These are phyloP conservation scores for Alternaria novae-zelandiae DNA, from an alignment of 2,329 filamentous ascomycete species.

Conservation along the genomic window DNA sequence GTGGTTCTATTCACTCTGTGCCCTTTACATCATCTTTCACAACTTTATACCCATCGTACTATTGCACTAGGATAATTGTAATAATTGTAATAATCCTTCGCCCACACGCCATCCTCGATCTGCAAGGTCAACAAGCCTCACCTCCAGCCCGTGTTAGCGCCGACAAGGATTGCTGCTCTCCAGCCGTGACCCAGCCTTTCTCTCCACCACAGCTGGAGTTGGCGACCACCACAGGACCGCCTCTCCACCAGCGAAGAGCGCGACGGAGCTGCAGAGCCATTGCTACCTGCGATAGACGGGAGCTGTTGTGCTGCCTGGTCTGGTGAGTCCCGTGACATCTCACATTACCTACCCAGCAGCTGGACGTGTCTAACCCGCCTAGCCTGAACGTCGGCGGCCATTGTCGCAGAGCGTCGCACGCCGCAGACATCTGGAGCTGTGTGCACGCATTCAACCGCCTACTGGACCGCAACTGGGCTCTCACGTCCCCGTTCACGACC, in stretches of 20 bases:
- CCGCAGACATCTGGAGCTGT: conserved; percentile 19
- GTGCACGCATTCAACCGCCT: neutral
- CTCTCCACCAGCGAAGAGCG: conserved; percentile 12
- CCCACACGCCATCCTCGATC: neutral
- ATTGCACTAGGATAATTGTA: neutral
- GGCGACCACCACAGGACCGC: conserved; percentile 9
- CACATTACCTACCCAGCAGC: no score
- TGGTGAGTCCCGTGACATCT: conserved; percentile 1
- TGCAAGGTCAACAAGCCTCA: conserved; percentile 1
- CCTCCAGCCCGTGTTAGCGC: conserved; percentile 12
- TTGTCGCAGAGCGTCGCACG: conserved; percentile 19
- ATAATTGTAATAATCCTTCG: neutral
- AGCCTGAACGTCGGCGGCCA: conserved; percentile 17
- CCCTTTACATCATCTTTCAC: neutral
- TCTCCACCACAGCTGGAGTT: conserved; percentile 16
- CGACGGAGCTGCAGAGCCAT: conserved; percentile 18
- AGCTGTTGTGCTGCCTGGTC: conserved; percentile 13
- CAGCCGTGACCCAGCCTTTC: conserved; percentile 16
- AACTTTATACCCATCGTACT: neutral
- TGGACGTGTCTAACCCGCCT: conserved; percentile 14
- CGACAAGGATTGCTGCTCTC: conserved; percentile 20
- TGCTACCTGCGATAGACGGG: conserved; percentile 15
- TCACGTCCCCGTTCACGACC: conserved; percentile 1
- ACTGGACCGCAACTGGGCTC: conserved; percentile 1
- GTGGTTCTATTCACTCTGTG: neutral